Conservation (phyloP, 108 stramenopile species). For the Schizochytrium sp. region DNA sequence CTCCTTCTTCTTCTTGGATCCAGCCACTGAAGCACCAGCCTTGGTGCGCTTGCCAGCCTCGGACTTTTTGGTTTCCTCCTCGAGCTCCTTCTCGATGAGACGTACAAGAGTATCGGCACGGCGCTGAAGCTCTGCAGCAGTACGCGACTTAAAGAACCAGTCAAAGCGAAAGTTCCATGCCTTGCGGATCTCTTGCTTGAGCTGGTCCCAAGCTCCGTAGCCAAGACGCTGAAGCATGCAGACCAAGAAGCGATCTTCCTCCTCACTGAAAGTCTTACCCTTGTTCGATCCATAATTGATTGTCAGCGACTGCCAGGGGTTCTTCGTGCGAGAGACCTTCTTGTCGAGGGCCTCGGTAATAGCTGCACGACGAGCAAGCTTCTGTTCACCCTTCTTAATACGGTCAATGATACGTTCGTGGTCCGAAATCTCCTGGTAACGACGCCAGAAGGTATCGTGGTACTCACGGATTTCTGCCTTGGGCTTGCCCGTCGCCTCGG, state of each 20-base stretch:
- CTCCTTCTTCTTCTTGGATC: background rate
- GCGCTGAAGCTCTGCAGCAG: slow-evolving; percentile 89
- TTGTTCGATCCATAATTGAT: slow-evolving; percentile 85
- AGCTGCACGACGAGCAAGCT: slow-evolving; percentile 85
- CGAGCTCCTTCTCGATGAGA: slow-evolving; percentile 75
- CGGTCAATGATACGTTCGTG: slow-evolving; percentile 87
- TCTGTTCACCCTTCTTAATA: slow-evolving; percentile 89
- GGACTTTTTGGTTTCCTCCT: slow-evolving; percentile 58
- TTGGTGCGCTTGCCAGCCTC: slow-evolving; percentile 27
- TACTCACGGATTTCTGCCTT: slow-evolving; percentile 87
- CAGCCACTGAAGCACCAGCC: background rate
- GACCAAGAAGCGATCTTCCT: slow-evolving; percentile 95
- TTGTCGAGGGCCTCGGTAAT: slow-evolving; percentile 83
- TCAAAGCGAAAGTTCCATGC: slow-evolving; percentile 97
- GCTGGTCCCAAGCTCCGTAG: slow-evolving; percentile 88
- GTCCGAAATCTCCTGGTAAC: slow-evolving; percentile 86
- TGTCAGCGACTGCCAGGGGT: slow-evolving; percentile 78
- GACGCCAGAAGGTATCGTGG: slow-evolving; percentile 86
- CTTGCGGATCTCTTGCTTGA: slow-evolving; percentile 90
- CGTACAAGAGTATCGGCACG: slow-evolving; percentile 83
- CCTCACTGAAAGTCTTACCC: slow-evolving; percentile 84
- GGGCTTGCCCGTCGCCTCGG: slow-evolving; percentile 87
- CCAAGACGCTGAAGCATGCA: slow-evolving; percentile 96
- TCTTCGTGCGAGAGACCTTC: slow-evolving; percentile 78
- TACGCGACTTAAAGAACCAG: slow-evolving; percentile 97